phyloP scores from a whole-genome alignment of 257 asterid species.

The Solanum phureja region DNA sequence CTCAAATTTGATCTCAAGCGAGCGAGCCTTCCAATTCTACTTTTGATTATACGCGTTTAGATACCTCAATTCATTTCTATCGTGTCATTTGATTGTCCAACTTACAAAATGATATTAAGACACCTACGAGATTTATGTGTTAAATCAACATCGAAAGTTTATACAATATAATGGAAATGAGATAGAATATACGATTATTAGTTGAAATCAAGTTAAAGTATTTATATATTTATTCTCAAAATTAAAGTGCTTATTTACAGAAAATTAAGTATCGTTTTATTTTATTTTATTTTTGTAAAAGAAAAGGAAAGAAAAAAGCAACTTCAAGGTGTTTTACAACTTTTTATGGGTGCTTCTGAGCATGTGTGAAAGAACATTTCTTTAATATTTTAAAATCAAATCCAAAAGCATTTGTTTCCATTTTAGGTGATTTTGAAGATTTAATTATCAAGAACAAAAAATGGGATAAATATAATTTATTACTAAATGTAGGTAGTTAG shows the following conservation, averaged over 20 bases:
- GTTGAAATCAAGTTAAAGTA: background rate
- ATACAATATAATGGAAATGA: background rate
- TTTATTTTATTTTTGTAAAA: background rate
- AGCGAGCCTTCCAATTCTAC: background rate
- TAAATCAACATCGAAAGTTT: fast-evolving
- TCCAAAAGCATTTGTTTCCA: background rate
- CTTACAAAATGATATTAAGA: background rate
- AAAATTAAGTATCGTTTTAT: fast-evolving
- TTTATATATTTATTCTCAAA: background rate
- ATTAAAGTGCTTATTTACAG: background rate
- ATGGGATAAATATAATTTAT: background rate
- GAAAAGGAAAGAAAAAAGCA: background rate
- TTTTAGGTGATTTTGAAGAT: background rate
- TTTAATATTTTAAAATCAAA: background rate
- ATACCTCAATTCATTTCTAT: background rate
- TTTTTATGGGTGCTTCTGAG: background rate
- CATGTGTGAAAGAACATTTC: background rate
- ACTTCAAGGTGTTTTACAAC: background rate
- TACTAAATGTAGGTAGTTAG: slow-evolving; percentile 6
- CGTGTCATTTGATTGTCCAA: background rate
- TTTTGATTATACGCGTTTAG: no score
- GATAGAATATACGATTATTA: background rate
- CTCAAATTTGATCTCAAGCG: background rate
- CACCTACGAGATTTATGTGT: background rate
- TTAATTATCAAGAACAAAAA: background rate